Evolutionary conservation across 192 early-diverging fungal genomes (phyloP).

Genomic region (Neocallimastix lanati): DNA sequence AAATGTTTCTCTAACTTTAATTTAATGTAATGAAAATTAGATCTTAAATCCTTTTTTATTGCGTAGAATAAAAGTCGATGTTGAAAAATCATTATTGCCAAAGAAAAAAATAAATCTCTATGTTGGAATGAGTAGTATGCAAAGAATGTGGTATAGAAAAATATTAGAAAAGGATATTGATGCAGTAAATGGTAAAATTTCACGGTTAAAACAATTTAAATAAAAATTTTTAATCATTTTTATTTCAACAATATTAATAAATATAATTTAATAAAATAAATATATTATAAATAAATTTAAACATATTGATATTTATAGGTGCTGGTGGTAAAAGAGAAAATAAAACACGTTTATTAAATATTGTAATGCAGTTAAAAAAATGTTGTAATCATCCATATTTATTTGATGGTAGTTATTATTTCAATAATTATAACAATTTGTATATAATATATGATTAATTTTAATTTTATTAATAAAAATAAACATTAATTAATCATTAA

Average conservation of each 20-base stretch:
- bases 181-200: slow-evolving; percentile 68
- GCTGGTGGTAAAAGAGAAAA: slow-evolving; percentile 51
- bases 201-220: too few relatives aligned
- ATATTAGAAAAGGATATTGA: slow-evolving; percentile 93
- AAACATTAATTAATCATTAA: too few relatives aligned
- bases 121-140: slow-evolving; percentile 83
- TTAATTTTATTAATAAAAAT: too few relatives aligned
- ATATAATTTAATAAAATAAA: too few relatives aligned
- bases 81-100: slow-evolving; percentile 85
- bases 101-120: slow-evolving; percentile 89
- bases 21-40: too few relatives aligned
- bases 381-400: slow-evolving; percentile 80
- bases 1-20: too few relatives aligned
- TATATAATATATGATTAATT: too few relatives aligned
- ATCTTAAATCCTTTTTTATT: slow-evolving; percentile 44
- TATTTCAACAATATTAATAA: too few relatives aligned
- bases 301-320: slow-evolving; percentile 9
- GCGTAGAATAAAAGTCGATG: slow-evolving; percentile 52
- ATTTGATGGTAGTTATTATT: slow-evolving; percentile 48
- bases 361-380: slow-evolving; percentile 81
- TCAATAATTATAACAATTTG: too few relatives aligned
- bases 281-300: too few relatives aligned
- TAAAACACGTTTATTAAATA: slow-evolving; percentile 83
- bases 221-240: too few relatives aligned
- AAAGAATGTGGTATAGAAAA: slow-evolving; percentile 86